Evolutionary conservation across 108 stramenopile species (phyloP), one percentile per base, ranked within the genome.

Genomic region (Asterionellopsis glacialis): DNA sequence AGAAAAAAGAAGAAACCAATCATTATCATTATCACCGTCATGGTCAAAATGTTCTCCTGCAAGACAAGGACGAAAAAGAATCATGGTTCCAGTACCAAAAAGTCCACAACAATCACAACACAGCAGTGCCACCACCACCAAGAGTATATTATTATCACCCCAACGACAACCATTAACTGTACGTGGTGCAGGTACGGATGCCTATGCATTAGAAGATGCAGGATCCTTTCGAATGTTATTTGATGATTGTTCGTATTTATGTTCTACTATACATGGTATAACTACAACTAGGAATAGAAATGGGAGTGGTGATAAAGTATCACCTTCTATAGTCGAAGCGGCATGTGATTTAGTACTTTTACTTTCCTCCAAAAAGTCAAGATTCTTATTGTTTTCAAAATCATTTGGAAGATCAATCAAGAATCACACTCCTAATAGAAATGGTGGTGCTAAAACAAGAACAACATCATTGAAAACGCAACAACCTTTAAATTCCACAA

Each of bases 211-310:
- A 11, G 85, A 91, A 70, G 87, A 88, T 61, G 73, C 77, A 28
- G 90, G 90, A 21, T 70, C 73, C 25, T 69, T 70, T 43, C 84
- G 87, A 55, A 74, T 91, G 74, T 51, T 87, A 38, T 65, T 76
- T 51, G 90, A 91, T 63, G 90, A 91, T 43, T 80, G 83, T 53
- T 64, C 65, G 22, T 87, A 83, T 70, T 57, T 84, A 11, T 85
- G 86, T 2, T 69, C 85, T 25, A 70, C 87, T 52, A 27, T 84
- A 24, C 57, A 65, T 11, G 2, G 12, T 24, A 16, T 14, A 27
- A 16, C 33, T 1, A 24, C 42, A 12, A 44, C 18, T 61, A 42
- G 61, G 53, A 22, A 50, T 74, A 23, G 64, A 49, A 0, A 16
- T 76, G 13, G 70, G 19, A 23, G 51, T 33, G 33, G 33, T 33